Conservation (phyloP, 306 rosid genomes). For the Lathyrus tuberosus region DNA sequence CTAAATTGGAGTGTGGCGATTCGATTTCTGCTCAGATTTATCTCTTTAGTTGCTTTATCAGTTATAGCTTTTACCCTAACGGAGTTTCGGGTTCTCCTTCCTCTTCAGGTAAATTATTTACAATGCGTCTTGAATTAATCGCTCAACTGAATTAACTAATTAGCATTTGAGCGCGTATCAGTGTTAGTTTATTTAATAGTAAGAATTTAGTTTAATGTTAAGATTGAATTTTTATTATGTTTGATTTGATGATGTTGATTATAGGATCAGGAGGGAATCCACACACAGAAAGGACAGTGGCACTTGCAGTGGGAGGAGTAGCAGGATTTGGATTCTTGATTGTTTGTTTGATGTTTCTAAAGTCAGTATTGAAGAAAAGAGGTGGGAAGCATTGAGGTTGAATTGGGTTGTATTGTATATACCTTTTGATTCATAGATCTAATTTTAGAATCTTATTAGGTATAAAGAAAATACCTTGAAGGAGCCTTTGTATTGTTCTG, state of each 20-base stretch:
- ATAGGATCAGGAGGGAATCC: conserved; percentile 44
- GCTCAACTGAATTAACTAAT: no score
- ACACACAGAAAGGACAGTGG: conserved; percentile 70
- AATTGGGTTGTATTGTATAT: conserved; percentile 35
- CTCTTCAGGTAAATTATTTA: conserved; percentile 50
- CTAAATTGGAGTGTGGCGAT: conserved; percentile 53
- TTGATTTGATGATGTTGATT: not conserved
- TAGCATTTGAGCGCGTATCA: no score
- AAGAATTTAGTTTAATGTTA: conserved; percentile 15
- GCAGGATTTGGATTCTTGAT: conserved; percentile 78
- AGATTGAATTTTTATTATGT: conserved; percentile 8
- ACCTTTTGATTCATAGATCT: conserved; percentile 32
- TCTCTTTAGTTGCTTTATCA: conserved; percentile 71
- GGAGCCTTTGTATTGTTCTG: conserved; percentile 43
- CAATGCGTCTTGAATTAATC: no score
- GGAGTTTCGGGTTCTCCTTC: conserved; percentile 62
- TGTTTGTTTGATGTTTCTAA: conserved; percentile 65
- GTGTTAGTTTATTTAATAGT: not conserved
- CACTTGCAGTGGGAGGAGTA: conserved; percentile 87
- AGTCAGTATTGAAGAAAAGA: conserved; percentile 57
- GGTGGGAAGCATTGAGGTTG: conserved; percentile 52
- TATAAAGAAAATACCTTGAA: conserved; percentile 41
- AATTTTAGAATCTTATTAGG: conserved; percentile 40
- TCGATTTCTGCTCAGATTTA: conserved; percentile 77
- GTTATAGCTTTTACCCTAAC: conserved; percentile 76